Evolutionary conservation across 768 basidiomycete species (phyloP).

Genomic region (Cytidiella melzeri): DNA sequence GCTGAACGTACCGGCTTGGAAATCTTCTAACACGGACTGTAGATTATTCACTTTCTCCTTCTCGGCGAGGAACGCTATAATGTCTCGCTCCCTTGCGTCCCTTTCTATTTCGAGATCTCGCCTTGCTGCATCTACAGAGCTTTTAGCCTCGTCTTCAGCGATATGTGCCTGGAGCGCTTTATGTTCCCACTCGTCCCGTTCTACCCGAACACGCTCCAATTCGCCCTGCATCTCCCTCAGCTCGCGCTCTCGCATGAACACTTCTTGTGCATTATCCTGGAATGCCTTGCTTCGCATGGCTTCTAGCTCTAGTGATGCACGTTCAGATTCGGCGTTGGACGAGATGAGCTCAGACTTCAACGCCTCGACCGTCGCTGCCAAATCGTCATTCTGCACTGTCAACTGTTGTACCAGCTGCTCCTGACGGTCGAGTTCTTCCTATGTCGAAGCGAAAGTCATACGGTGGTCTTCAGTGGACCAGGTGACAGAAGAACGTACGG

Average conservation of each 20-base stretch:
- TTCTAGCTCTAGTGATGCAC: slow-evolving; percentile 64
- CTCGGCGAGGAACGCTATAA: slow-evolving; percentile 56
- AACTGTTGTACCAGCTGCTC: slow-evolving; percentile 80
- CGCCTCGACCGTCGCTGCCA: slow-evolving; percentile 64
- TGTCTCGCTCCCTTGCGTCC: slow-evolving; percentile 50
- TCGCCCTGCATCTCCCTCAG: slow-evolving; percentile 80
- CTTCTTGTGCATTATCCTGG: slow-evolving; percentile 68
- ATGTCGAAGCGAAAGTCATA: slow-evolving; percentile 19
- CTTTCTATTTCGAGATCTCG: slow-evolving; percentile 64
- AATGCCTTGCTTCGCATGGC: slow-evolving; percentile 55
- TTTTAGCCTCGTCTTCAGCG: slow-evolving; percentile 61
- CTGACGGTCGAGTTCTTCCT: slow-evolving; percentile 98
- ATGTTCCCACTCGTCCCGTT: slow-evolving; percentile 69
- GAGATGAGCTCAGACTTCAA: slow-evolving; percentile 74
- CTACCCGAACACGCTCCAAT: slow-evolving; percentile 78
- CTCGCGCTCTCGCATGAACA: slow-evolving; percentile 65
- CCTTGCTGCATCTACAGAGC: slow-evolving; percentile 47
- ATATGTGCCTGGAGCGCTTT: slow-evolving; percentile 62
- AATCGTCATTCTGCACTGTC: slow-evolving; percentile 70
- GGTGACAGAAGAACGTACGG: slow-evolving; percentile 48
- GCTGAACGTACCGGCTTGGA: slow-evolving; percentile 71
- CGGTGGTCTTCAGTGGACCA: background rate
- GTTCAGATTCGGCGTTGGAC: slow-evolving; percentile 71
- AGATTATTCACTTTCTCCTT: slow-evolving; percentile 75
- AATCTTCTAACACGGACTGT: slow-evolving; percentile 91